Conservation (phyloP, 2,329 filamentous ascomycete genomes). For the Didymella segeticola region DNA sequence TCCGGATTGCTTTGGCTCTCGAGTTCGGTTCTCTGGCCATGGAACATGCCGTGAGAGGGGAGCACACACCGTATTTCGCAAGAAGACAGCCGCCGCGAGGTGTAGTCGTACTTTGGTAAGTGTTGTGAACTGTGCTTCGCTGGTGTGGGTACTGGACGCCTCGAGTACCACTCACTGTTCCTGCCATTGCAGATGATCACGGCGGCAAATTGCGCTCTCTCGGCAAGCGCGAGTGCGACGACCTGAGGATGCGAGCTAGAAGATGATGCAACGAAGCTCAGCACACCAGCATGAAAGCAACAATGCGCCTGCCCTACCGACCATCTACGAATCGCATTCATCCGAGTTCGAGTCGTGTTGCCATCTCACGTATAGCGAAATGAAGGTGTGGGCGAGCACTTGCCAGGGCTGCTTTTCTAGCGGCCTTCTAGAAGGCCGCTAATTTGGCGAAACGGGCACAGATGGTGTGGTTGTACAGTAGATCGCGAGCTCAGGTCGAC, state of each 20-base stretch:
- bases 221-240: background rate
- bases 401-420: slow-evolving; percentile 30
- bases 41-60: slow-evolving; percentile 22
- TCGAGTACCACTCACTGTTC: background rate
- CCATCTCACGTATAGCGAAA: slow-evolving; percentile 24
- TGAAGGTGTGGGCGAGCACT: slow-evolving; percentile 36
- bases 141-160: slow-evolving; percentile 13
- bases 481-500: slow-evolving; percentile 15
- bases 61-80: slow-evolving; percentile 19
- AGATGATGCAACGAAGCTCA: slow-evolving; percentile 29
- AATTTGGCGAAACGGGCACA: slow-evolving; percentile 36
- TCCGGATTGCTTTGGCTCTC: slow-evolving; percentile 20
- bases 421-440: slow-evolving; percentile 41
- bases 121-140: slow-evolving; percentile 9
- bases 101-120: slow-evolving; percentile 12
- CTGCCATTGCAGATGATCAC: slow-evolving; percentile 8
- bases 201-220: slow-evolving; percentile 8
- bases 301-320: slow-evolving; percentile 21
- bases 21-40: slow-evolving; percentile 25
- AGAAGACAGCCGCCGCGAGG: slow-evolving; percentile 17
- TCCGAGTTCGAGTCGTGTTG: slow-evolving; percentile 19
- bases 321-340: slow-evolving; percentile 11
- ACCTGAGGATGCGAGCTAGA: slow-evolving; percentile 8
- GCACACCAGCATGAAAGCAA: slow-evolving; percentile 17
- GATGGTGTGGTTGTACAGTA: slow-evolving; percentile 20